Conservation (phyloP, 192 early-diverging fungal species). For the Dissophora ornata region DNA sequence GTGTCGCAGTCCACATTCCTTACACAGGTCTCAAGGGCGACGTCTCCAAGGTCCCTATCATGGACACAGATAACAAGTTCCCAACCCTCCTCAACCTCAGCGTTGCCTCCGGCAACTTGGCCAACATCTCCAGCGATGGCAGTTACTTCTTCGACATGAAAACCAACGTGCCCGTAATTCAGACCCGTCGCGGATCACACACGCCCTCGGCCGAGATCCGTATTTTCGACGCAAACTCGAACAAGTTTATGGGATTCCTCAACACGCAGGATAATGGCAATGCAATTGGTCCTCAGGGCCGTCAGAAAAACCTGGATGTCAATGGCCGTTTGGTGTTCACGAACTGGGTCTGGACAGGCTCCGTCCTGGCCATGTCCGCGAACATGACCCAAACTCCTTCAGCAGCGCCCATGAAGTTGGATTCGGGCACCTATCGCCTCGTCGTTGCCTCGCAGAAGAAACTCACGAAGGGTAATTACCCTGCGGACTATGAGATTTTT, state of each 20-base stretch:
- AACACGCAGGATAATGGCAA: not conserved
- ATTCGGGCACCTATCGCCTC: slow-evolving; percentile 18
- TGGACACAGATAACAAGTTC: slow-evolving; percentile 25
- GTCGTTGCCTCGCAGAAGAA: slow-evolving; percentile 27
- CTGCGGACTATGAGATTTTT: slow-evolving; percentile 34
- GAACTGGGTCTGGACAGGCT: slow-evolving; percentile 20
- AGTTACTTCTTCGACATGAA: slow-evolving; percentile 14
- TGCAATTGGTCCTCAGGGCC: slow-evolving; percentile 9
- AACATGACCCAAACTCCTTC: not conserved
- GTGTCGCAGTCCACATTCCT: slow-evolving; percentile 29
- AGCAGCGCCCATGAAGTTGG: not conserved
- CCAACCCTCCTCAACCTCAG: slow-evolving; percentile 4
- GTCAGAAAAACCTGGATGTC: slow-evolving; percentile 6
- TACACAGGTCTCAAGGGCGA: slow-evolving; percentile 50
- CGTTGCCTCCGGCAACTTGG: slow-evolving; percentile 2
- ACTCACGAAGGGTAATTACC: slow-evolving; percentile 29
- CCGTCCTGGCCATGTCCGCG: slow-evolving; percentile 3
- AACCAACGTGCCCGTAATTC: not conserved
- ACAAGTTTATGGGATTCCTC: slow-evolving; percentile 20
- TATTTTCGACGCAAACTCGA: slow-evolving; percentile 4
- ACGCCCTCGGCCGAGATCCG: slow-evolving; percentile 25
- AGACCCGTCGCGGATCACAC: slow-evolving; percentile 27
- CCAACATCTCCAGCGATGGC: not conserved
- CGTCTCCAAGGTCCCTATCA: slow-evolving; percentile 35
- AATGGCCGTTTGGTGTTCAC: not conserved